Conservation (phyloP, 768 basidiomycete genomes). For the Boletus coccyginus region DNA sequence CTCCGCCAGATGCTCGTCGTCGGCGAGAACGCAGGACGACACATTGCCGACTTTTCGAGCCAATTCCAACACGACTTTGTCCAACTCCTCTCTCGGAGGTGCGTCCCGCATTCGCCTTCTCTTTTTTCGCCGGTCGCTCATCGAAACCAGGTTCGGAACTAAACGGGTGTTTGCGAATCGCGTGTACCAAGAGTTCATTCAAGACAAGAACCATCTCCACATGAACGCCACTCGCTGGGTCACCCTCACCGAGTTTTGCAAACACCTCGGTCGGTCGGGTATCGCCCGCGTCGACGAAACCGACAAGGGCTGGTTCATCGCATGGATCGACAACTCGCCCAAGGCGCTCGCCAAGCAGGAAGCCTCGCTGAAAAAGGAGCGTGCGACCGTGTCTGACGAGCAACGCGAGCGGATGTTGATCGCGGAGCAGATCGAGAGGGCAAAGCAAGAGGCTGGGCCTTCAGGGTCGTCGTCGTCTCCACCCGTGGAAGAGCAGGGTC, state of each 20-base stretch:
- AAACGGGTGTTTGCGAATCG: conserved; percentile 93
- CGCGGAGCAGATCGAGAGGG: conserved; percentile 91
- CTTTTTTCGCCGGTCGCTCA: too few relatives aligned
- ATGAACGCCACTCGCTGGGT: conserved; percentile 99
- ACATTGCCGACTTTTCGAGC: conserved; percentile 86
- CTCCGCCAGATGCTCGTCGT: conserved; percentile 96
- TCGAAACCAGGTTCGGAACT: conserved; percentile 69
- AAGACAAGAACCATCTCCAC: conserved; percentile 90
- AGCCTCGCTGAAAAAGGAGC: conserved; percentile 87
- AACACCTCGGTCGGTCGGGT: conserved; percentile 83
- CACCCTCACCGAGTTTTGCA: conserved; percentile 92
- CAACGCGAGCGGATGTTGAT: conserved; percentile 88
- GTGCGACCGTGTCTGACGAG: conserved; percentile 89
- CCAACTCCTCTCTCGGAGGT: conserved; percentile 82
- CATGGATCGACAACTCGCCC: conserved; percentile 96
- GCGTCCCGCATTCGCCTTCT: conserved; percentile 15
- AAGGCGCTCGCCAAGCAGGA: conserved; percentile 90
- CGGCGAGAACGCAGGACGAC: conserved; percentile 88
- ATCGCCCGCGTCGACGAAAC: conserved; percentile 95
- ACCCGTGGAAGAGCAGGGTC: conserved; percentile 48
- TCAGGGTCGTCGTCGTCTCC: conserved; percentile 34
- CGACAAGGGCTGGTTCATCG: conserved; percentile 97
- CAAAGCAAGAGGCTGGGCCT: conserved; percentile 45
- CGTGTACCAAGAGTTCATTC: conserved; percentile 97
- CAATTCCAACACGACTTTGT: conserved; percentile 94